A percentile compares a stretch with the other conserved stretches of the same genome.
phyloP scores from a whole-genome alignment of 2,329 filamentous ascomycete genomes.

The Neurospora sp. region DNA sequence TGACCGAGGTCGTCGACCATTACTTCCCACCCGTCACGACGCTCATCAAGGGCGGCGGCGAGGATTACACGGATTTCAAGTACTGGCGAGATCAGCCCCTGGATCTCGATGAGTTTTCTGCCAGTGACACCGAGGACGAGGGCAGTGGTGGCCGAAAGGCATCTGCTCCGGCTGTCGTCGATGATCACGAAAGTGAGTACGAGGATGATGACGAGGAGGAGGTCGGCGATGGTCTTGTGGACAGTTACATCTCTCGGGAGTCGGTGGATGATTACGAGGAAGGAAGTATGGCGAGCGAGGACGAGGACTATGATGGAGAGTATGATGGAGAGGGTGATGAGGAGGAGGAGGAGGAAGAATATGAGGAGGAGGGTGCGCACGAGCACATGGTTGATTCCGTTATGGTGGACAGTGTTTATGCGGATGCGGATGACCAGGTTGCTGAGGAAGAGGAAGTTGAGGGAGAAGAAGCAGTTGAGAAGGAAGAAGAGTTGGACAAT shows the following conservation, averaged over 20 bases:
- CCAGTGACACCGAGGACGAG: constrained; percentile 57
- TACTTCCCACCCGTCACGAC: constrained; percentile 91
- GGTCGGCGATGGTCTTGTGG: constrained; percentile 33
- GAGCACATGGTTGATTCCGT: neutral
- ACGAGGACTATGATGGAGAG: constrained; percentile 29
- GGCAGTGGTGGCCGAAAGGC: neutral
- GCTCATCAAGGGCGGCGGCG: constrained; percentile 78
- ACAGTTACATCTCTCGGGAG: constrained; percentile 32
- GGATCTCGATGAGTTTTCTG: constrained; percentile 80
- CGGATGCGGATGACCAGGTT: constrained; percentile 23
- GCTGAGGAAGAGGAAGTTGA: constrained; percentile 17
- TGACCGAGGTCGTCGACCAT: constrained; percentile 94
- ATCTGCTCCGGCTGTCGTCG: constrained; percentile 8
- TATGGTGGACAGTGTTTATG: constrained; percentile 8
- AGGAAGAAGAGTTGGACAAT: constrained; percentile 36
- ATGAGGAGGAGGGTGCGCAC: constrained; percentile 18
- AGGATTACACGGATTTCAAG: constrained; percentile 93
- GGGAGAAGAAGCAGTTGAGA: constrained; percentile 5
- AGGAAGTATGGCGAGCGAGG: constrained; percentile 31
- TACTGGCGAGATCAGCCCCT: constrained; percentile 86
- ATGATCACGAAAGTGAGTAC: constrained; percentile 29
- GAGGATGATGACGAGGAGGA: constrained; percentile 30
- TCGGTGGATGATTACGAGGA: constrained; percentile 29
- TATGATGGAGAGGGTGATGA: constrained; percentile 25
- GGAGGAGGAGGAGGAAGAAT: constrained; percentile 27